phyloP scores from a whole-genome alignment of 208 protist genomes.

The Crithidia bombi region DNA sequence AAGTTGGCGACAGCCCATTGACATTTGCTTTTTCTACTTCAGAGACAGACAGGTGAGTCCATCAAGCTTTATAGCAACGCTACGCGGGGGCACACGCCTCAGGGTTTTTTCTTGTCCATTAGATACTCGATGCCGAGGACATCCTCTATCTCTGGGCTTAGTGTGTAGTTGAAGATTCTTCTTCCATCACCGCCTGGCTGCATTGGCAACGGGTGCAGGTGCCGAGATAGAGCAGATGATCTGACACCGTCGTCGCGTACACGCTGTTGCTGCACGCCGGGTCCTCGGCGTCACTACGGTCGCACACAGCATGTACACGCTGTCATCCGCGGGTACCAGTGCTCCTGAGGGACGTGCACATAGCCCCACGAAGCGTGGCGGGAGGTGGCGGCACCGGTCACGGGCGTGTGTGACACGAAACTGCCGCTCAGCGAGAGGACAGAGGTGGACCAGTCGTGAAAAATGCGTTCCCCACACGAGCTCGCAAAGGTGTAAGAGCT shows the following conservation, averaged over 20 bases:
- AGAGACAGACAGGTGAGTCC: too few relatives aligned
- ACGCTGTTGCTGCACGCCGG: conserved; percentile 56
- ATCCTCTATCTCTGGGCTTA: conserved; percentile 4
- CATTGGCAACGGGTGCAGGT: conserved; percentile 54
- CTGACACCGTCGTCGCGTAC: conserved; percentile 27
- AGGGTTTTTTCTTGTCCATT: neutral
- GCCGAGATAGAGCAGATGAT: conserved; percentile 69
- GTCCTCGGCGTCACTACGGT: conserved; percentile 44
- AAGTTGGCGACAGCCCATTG: too few relatives aligned
- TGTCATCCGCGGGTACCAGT: conserved; percentile 48
- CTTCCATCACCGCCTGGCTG: conserved; percentile 24
- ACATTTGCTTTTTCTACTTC: too few relatives aligned
- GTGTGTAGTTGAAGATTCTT: conserved; percentile 23
- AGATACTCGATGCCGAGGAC: conserved; percentile 18
- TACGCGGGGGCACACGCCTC: neutral
- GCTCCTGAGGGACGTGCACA: conserved; percentile 52
- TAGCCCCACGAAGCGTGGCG: conserved; percentile 45
- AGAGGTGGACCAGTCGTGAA: conserved; percentile 44
- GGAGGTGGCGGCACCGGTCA: conserved; percentile 66
- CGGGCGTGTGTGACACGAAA: conserved; percentile 58
- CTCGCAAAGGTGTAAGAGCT: conserved; percentile 76
- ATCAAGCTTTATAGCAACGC: too few relatives aligned
- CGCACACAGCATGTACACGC: conserved; percentile 41
- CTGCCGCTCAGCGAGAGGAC: conserved; percentile 33
- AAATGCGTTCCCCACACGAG: conserved; percentile 64